phyloP scores from a whole-genome alignment of 2,329 filamentous ascomycete species.

The Sphaerulina vaccinii region DNA sequence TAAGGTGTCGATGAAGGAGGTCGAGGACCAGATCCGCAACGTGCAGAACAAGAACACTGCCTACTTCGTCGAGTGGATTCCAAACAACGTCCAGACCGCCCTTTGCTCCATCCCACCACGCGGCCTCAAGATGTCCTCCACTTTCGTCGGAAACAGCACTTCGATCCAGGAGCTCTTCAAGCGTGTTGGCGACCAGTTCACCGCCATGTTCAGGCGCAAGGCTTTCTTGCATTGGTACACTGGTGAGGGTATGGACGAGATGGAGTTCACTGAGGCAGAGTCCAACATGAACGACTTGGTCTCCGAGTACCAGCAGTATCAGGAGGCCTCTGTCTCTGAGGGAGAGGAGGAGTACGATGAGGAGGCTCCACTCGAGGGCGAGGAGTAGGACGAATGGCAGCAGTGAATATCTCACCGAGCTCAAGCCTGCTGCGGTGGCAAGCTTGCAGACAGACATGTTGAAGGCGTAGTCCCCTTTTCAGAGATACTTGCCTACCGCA shows the following conservation, averaged over 20 bases:
- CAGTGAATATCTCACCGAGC: no score
- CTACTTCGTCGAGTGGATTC: conserved; percentile 99
- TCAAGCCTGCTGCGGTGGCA: no score
- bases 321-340: conserved; percentile 96
- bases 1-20: conserved; percentile 99
- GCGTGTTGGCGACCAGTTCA: conserved; percentile 99
- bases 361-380: conserved; percentile 70
- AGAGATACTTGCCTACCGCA: no score
- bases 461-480: no score
- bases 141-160: conserved; percentile 98
- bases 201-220: conserved; percentile 99
- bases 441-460: no score
- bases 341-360: conserved; percentile 94
- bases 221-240: conserved; percentile 99
- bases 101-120: conserved; percentile 98
- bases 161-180: conserved; percentile 99
- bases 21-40: conserved; percentile 99
- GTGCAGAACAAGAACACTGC: conserved; percentile 99
- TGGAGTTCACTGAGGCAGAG: conserved; percentile 99
- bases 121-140: conserved; percentile 98
- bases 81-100: conserved; percentile 99
- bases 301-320: conserved; percentile 99
- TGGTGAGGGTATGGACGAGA: conserved; percentile 99
- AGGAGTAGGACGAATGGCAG: conserved; percentile 57
- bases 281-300: conserved; percentile 99